A percentile compares a stretch with the other conserved stretches of the same genome.
Conservation (phyloP, 179 eudicot species). For the Pouteria campechiana region DNA sequence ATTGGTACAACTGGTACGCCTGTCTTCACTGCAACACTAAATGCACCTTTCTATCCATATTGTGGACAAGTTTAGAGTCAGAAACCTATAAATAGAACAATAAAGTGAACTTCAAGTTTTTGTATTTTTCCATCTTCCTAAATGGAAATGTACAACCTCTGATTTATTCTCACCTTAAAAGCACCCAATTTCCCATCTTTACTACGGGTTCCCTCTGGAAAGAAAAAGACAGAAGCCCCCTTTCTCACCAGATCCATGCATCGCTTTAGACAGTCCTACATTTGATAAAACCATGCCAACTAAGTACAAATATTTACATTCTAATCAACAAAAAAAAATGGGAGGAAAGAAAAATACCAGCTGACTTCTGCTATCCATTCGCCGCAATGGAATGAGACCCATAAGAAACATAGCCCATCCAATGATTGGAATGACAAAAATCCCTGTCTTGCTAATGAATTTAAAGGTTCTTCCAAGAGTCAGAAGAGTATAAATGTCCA, state of each 20-base stretch:
- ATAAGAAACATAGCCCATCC: constrained; percentile 96
- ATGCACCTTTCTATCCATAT: constrained; percentile 76
- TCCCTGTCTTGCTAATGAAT: constrained; percentile 87
- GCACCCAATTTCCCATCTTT: constrained; percentile 74
- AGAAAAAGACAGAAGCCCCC: constrained; percentile 89
- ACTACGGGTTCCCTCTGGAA: constrained; percentile 97
- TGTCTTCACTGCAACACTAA: constrained; percentile 82
- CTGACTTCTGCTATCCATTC: constrained; percentile 91
- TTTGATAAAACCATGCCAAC: constrained; percentile 1
- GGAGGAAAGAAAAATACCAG: constrained; percentile 29
- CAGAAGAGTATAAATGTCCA: constrained; percentile 82
- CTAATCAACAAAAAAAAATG: background rate
- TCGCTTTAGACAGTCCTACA: constrained; percentile 75
- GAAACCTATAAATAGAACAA: too few relatives aligned
- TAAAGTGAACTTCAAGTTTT: background rate
- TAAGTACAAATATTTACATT: background rate
- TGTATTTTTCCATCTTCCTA: background rate
- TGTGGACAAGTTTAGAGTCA: background rate
- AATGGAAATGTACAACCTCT: background rate
- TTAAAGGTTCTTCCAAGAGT: constrained; percentile 81
- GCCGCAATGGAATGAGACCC: constrained; percentile 84
- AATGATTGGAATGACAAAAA: constrained; percentile 63
- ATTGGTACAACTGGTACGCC: constrained; percentile 83
- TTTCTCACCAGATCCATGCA: constrained; percentile 76
- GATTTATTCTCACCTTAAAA: constrained; percentile 63